Base-by-base conservation (phyloP, 495 filamentous ascomycete genomes). In the Xylaria flabelliformis region DNA sequence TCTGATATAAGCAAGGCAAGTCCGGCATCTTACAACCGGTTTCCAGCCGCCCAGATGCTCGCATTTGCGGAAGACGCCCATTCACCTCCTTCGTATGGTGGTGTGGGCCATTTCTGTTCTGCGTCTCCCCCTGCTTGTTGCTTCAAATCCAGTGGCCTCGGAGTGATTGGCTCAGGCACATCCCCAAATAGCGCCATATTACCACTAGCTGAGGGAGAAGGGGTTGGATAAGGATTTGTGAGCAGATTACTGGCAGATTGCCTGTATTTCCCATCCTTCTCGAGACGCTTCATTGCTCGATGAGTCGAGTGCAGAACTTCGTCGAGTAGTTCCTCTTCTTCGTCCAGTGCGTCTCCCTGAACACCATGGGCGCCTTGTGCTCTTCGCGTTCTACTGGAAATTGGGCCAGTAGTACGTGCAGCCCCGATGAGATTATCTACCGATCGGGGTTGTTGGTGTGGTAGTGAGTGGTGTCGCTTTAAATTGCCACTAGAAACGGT, bases 241-340 rank as follows among this genome's bases (percentile, higher is more conserved):
- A 91, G 79, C 1, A 88, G 78, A 65, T 91, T 90, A 73, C 86
- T 89, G 26, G 82, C 82, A 9, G 87, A 86, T 73, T 88, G 88
- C 70, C 86, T 84, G 64, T 84, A 77, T 74, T 85, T 83, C 42
- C 80, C 74, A 62, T 88, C 83, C 75, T 84, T 82, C 74, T 88
- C 84, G 46, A 88, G 77, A 59, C 80, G 80, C 70, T 85, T 86
- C 81, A 86, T 85, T 1, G 82, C 87, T 19, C 79, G 75, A 24
- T 83, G 83, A 5, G 86, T 85, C 46, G 83, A 83, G 75, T 84
- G 74, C 75, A 88, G 72, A 68, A 84, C 95, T 81, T 98, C 96
- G 76, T 97, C 94, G 13, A 97, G 85, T 15, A 99, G 88, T 80
- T 99, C 96, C 73, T 98, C 96, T 76, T 98, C 94, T 80, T 99